Evolutionary conservation across 2,329 filamentous ascomycete genomes (phyloP).

Genomic region (Colletotrichum tofieldiae): DNA sequence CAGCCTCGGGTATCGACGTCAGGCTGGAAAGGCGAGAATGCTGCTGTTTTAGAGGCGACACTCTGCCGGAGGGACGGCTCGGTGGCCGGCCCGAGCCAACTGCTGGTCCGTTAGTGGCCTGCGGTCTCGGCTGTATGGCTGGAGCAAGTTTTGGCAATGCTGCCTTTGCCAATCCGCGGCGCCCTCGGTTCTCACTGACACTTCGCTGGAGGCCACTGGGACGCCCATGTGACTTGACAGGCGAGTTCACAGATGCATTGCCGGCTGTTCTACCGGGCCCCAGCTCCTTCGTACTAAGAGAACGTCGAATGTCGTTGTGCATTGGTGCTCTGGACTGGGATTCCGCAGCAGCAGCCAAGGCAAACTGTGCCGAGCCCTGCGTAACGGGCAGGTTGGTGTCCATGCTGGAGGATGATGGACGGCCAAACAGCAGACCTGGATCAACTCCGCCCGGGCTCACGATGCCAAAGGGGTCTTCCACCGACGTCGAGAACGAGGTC

Average conservation of each 20-base stretch:
- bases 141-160: conserved; percentile 65
- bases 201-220: conserved; percentile 68
- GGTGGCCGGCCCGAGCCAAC: conserved; percentile 54
- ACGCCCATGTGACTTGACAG: conserved; percentile 63
- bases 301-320: conserved; percentile 60
- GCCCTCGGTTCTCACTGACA: conserved; percentile 68
- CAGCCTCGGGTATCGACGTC: conserved; percentile 71
- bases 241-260: conserved; percentile 63
- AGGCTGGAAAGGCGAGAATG: conserved; percentile 67
- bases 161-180: conserved; percentile 58
- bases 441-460: conserved; percentile 67
- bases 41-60: conserved; percentile 67
- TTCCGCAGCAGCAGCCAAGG: conserved; percentile 39
- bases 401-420: conserved; percentile 65
- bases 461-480: conserved; percentile 68
- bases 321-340: conserved; percentile 44
- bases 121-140: conserved; percentile 56
- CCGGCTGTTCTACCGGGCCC: conserved; percentile 60
- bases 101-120: conserved; percentile 51
- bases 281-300: conserved; percentile 62
- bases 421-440: conserved; percentile 72
- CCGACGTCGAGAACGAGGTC: conserved; percentile 58
- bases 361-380: conserved; percentile 45
- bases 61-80: conserved; percentile 61
- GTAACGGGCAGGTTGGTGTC: conserved; percentile 52